Base-by-base conservation (phyloP, 2,329 filamentous ascomycete genomes). In the Pseudopithomyces maydicus region DNA sequence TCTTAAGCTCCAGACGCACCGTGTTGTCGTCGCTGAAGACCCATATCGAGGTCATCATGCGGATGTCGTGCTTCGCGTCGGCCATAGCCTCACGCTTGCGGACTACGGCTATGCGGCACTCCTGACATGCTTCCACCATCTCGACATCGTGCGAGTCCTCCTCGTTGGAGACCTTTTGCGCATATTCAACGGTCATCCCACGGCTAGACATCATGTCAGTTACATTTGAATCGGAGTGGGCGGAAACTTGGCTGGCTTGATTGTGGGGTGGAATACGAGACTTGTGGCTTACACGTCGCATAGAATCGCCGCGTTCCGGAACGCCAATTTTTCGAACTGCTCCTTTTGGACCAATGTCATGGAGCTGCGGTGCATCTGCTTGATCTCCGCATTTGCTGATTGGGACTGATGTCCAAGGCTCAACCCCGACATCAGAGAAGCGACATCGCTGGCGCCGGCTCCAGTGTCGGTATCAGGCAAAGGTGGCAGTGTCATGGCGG, bases 31-130 rank as follows among this genome's bases (percentile, higher is more conserved):
- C 72, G 41, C 75, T 77, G 5, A 81, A 66, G 0, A 73, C 73
- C 79, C 80, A 81, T 15, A 81, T 75, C 2, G 77, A 79, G 0
- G 79, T 80, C 17, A 74, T 73, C 26, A 79, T 70, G 41, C 69
- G 73, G 2, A 75, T 71, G 6, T 50, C 36, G 22, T 48, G 19
- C 17, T 68, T 71, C 14, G 71, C 74, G 19, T 75, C 68, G 1
- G 72, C 59, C 6, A 70, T 63, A 6, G 74, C 70, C 35, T 80
- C 74, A 19, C 77, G 73, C 66, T 79, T 79, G 1, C 78, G 73
- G 8, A 82, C 75, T 0, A 81, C 72, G 15, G 67, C 71, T 20
- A 82, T 75, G 0, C 79, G 76, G 33, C 74, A 79, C 5, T 74
- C 68, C 5, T 71, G 64, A 38, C 73, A 75, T 2, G 72, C 76